Evolutionary conservation across 495 filamentous ascomycete species (phyloP), one percentile per base, ranked within the genome.

Genomic region (Penicillium simplicissimum): DNA sequence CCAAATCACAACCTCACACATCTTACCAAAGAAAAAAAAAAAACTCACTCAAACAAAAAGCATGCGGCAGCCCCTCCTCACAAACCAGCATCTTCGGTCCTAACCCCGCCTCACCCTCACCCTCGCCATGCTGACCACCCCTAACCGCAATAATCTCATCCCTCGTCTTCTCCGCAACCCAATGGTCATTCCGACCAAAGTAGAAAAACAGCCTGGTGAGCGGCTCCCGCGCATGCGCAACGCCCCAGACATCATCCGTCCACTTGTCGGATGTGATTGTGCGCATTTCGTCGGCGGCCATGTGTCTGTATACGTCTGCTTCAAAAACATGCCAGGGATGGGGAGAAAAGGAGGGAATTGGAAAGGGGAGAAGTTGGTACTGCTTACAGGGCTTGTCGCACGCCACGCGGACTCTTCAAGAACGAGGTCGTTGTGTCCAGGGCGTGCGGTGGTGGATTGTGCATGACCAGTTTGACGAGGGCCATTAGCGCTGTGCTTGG

Each of bases 211-310:
- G 77, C 55, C 84, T 85, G 4, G 84, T 77, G 0, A 81, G 60
- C 2, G 75, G 70, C 34, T 80, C 77, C n/a, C 76, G 71, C 5
- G 77, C 73, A 31, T 82, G 75, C 3, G 67, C 67, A 28, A 73
- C 68, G 31, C 90, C 90, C 93, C 93, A 97, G 37, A 97, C 74
- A 67, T 93, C 89, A 54, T 88, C 79, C 35, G 82, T 82, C 94
- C 93, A 97, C 66, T 76, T 80, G 64, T 96, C 91, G 23, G 88
- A 78, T 2, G 83, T 86, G 65, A 98, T 96, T 6, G 74, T 81
- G 6, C 71, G 66, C 85, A 98, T 89, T 74, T 98, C 94, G 61
- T 96, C 85, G 10, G 76, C 78, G 5, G 84, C 88, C 79, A 91
- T 82, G 60, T 84, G 74, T 64, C 84, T 88, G 58, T 43, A 34